A percentile compares a stretch with the other conserved stretches of the same genome.
Evolutionary conservation across 331 rosid species (phyloP).

Genomic region (Malus hybrid): DNA sequence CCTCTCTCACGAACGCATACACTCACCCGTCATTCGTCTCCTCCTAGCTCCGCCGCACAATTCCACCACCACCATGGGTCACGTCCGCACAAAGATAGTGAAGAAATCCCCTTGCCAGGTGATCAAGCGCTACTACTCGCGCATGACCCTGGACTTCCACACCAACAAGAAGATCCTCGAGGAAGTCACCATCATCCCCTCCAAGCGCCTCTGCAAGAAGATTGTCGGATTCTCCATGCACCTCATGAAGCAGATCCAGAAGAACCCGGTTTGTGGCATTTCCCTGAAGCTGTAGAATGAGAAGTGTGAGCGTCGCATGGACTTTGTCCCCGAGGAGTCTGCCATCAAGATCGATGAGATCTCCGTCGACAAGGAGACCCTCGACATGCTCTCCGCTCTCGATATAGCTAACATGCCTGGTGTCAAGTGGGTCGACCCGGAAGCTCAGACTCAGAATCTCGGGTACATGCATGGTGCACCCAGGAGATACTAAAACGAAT

Average conservation of each 20-base stretch:
- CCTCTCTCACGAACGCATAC: neutral
- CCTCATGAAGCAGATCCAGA: too few relatives aligned
- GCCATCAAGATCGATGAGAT: too few relatives aligned
- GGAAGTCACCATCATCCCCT: too few relatives aligned
- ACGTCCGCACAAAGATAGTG: constrained; percentile 67
- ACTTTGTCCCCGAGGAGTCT: too few relatives aligned
- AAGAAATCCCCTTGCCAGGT: constrained; percentile 70
- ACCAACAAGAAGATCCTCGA: too few relatives aligned
- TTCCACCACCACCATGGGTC: constrained; percentile 37
- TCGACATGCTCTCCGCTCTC: constrained; percentile 58
- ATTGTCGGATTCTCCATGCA: too few relatives aligned
- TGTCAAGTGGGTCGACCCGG: constrained; percentile 41
- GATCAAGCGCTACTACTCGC: too few relatives aligned
- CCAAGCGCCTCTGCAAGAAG: too few relatives aligned
- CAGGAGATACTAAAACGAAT: constrained; percentile 41
- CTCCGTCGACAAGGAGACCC: constrained; percentile 58
- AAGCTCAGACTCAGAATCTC: constrained; percentile 16
- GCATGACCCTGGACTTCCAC: too few relatives aligned
- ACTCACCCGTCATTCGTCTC: neutral
- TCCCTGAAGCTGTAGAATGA: too few relatives aligned
- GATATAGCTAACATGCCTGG: constrained; percentile 55
- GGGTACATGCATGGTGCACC: constrained; percentile 34
- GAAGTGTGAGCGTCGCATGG: too few relatives aligned
- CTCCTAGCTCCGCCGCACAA: neutral
- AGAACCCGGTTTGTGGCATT: too few relatives aligned